Evolutionary conservation across 495 filamentous ascomycete species (phyloP).

Genomic region (Trypethelium eluteriae): DNA sequence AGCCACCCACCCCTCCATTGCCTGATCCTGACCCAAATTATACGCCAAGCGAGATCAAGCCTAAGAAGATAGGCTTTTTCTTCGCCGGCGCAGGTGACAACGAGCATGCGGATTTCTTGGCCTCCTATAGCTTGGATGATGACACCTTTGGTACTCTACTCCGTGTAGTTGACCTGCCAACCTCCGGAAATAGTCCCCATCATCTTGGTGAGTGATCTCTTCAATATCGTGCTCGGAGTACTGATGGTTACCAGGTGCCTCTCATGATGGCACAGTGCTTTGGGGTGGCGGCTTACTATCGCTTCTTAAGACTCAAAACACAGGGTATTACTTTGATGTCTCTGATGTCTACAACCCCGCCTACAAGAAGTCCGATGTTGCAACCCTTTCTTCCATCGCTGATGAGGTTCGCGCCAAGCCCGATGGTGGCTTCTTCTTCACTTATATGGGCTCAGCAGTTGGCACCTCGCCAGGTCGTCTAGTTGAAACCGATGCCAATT

Average conservation of each 20-base stretch:
- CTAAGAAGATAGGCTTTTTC: conserved; percentile 62
- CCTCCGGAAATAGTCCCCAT: conserved; percentile 55
- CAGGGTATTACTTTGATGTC: conserved; percentile 56
- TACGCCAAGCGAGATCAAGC: conserved; percentile 44
- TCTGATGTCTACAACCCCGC: conserved; percentile 50
- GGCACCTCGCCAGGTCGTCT: conserved; percentile 54
- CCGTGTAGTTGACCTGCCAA: conserved; percentile 52
- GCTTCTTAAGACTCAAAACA: conserved; percentile 50
- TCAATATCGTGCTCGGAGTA: not conserved
- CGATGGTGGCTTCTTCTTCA: conserved; percentile 58
- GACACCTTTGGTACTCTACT: conserved; percentile 55
- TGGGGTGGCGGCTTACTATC: conserved; percentile 56
- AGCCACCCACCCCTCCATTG: conserved; percentile 1
- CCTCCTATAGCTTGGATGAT: conserved; percentile 54
- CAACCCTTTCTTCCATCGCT: conserved; percentile 48
- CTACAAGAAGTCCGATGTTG: conserved; percentile 54
- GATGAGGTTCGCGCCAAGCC: conserved; percentile 60
- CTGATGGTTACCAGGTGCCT: conserved; percentile 21
- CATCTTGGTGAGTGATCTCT: conserved; percentile 40
- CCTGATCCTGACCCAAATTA: conserved; percentile 9
- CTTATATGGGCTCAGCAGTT: conserved; percentile 50
- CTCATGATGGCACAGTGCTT: conserved; percentile 50
- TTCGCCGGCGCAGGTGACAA: conserved; percentile 57
- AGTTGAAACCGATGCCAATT: conserved; percentile 51
- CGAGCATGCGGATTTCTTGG: conserved; percentile 54